These are phyloP conservation scores for Candida pini DNA, from an alignment of 805 yeast genomes.

Conservation along the genomic window DNA sequence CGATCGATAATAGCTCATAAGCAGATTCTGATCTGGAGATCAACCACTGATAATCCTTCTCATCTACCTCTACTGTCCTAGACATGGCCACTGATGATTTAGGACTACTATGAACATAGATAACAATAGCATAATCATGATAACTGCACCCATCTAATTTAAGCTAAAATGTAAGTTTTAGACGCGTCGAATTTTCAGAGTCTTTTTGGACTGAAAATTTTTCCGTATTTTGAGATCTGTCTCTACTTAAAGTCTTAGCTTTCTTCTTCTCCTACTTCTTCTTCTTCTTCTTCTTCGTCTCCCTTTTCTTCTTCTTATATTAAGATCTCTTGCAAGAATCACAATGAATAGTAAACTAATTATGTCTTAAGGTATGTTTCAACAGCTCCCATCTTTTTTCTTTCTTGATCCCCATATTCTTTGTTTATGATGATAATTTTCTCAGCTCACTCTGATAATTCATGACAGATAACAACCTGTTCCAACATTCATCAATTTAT, in stretches of 20 bases:
- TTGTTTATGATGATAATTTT: constrained; percentile 43
- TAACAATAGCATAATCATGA: no score
- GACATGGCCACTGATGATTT: no score
- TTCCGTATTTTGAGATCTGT: neutral
- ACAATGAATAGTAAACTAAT: neutral
- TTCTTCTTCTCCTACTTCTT: neutral
- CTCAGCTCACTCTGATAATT: constrained; percentile 56
- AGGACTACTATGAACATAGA: no score
- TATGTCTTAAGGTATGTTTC: neutral
- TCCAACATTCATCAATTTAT: constrained; percentile 44
- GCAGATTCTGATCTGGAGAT: constrained; percentile 11
- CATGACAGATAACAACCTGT: constrained; percentile 43
- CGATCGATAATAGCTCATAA: constrained; percentile 11
- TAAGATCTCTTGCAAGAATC: no score
- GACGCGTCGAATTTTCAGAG: no score
- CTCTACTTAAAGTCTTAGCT: neutral
- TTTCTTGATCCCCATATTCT: neutral
- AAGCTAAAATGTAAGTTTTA: no score
- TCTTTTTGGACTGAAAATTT: neutral
- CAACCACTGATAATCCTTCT: constrained; percentile 18
- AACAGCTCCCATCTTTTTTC: neutral
- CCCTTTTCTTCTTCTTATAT: no score
- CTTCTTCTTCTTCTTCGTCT: neutral
- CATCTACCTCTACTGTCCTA: no score
- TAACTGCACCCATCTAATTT: no score